phyloP scores from a whole-genome alignment of 371 early-diverging fungal genomes.

The Haplosporangium sp. region DNA sequence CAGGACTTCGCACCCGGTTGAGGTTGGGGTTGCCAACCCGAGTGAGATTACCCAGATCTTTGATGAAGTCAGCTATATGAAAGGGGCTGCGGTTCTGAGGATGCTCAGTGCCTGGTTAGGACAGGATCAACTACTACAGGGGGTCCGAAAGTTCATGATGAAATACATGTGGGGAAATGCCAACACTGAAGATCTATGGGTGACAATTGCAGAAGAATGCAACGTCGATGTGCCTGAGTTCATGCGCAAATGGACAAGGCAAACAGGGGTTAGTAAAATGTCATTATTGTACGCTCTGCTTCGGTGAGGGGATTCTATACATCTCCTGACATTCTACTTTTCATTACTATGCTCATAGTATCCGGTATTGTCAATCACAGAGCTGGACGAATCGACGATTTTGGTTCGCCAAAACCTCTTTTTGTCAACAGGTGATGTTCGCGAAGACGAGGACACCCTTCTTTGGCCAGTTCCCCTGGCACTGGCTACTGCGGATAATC shows the following conservation, averaged over 20 bases:
- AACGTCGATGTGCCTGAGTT: constrained; percentile 79
- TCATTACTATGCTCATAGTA: constrained; percentile 58
- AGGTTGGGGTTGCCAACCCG: constrained; percentile 86
- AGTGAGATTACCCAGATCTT: constrained; percentile 86
- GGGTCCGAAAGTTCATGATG: constrained; percentile 83
- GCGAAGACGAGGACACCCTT: constrained; percentile 71
- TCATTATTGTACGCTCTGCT: too few relatives aligned
- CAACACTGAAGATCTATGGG: constrained; percentile 89
- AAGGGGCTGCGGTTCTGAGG: constrained; percentile 94
- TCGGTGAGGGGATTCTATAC: too few relatives aligned
- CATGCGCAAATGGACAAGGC: constrained; percentile 91
- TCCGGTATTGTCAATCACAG: constrained; percentile 79
- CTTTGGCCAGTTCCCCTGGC: constrained; percentile 84
- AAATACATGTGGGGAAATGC: constrained; percentile 88
- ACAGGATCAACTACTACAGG: constrained; percentile 77
- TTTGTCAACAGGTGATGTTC: constrained; percentile 79
- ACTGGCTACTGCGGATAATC: constrained; percentile 34
- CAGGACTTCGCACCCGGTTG: constrained; percentile 92
- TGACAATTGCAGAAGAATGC: constrained; percentile 73
- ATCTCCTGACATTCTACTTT: not conserved
- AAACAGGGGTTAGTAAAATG: constrained; percentile 70
- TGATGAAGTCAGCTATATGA: constrained; percentile 87
- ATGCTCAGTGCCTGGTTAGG: constrained; percentile 91
- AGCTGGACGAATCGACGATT: constrained; percentile 55
- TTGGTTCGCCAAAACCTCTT: constrained; percentile 78